Evolutionary conservation across 805 yeast species (phyloP).

Genomic region (Kodamaea sagamina): DNA sequence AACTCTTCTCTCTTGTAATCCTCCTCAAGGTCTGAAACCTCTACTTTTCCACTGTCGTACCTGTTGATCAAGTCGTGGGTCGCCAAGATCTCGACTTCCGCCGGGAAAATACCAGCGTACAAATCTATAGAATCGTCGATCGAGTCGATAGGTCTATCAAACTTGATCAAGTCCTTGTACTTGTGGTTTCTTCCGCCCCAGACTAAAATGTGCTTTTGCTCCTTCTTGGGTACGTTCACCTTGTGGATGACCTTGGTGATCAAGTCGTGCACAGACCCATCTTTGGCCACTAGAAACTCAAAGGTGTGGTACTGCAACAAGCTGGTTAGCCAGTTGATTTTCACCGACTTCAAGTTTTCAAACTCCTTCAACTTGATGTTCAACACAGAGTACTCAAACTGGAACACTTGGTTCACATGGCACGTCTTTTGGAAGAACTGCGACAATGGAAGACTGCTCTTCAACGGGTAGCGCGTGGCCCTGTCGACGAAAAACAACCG

Average conservation of each 20-base stretch:
- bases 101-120: slow-evolving; percentile 45
- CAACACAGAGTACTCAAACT: slow-evolving; percentile 73
- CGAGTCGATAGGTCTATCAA: slow-evolving; percentile 37
- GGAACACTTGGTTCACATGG: slow-evolving; percentile 45
- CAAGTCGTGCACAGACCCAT: slow-evolving; percentile 57
- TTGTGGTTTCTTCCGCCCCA: slow-evolving; percentile 56
- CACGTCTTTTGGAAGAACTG: slow-evolving; percentile 44
- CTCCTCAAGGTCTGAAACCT: slow-evolving; percentile 27
- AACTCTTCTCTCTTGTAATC: slow-evolving; percentile 28
- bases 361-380: slow-evolving; percentile 73
- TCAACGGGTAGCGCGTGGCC: slow-evolving; percentile 56
- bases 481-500: slow-evolving; percentile 64
- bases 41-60: slow-evolving; percentile 22
- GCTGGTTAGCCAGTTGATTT: slow-evolving; percentile 70
- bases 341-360: slow-evolving; percentile 71
- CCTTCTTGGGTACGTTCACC: slow-evolving; percentile 51
- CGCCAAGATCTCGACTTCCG: slow-evolving; percentile 41
- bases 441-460: slow-evolving; percentile 36
- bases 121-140: slow-evolving; percentile 38
- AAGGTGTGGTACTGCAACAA: slow-evolving; percentile 66
- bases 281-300: slow-evolving; percentile 69
- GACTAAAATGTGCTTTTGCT: slow-evolving; percentile 48
- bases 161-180: slow-evolving; percentile 39
- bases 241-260: slow-evolving; percentile 57
- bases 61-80: slow-evolving; percentile 37